Base-by-base conservation (phyloP, 495 filamentous ascomycete genomes). In the Usnea hakonensis region DNA sequence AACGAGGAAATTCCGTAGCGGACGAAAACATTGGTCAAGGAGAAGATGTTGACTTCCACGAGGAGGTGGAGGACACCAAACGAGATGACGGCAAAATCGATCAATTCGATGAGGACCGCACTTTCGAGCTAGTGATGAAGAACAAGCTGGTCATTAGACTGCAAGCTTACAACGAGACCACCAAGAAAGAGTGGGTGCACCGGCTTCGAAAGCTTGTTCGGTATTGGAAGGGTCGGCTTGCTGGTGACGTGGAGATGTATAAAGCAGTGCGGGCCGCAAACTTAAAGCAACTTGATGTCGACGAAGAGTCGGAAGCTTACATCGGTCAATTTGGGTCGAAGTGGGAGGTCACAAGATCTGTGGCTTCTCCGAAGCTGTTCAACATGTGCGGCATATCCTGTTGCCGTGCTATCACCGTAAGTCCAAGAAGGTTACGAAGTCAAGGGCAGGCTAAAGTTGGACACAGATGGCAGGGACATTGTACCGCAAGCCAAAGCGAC, bases 331-430 rank as follows among this genome's bases (percentile, higher is more conserved):
- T 84, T 67, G 87, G 84, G 0, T 72, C 76, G 50, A 90, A 90
- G 64, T 90, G 87, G 87, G 87, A 90, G 68, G 86, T 90, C 33
- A 83, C 78, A 32, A 77, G 84, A 61, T 81, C 85, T 2, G 78
- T 80, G 60, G 85, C 87, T 26, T 87, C 82, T 5, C 81, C 86
- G 16, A 75, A 83, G 44, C 69, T 90, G 23, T 88, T 88, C 72
- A 86, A 90, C 66, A 80, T 89, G 71, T 90, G 87, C 70, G 77
- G 80, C 13, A 76, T 90, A 21, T 77, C 83, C 16, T 81, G 79
- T 37, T 90, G 87, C 64, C 82, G 87, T 43, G 74, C 84, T 21
- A 85, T 90, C 60, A 81, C 82, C 63, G 80, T 83, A 74, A 44
- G 69, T 63, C 23, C 5, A 13, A 28, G 19, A 5, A 21, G 16